Base-by-base conservation (phyloP, 2,329 filamentous ascomycete species). In the Colletotrichum cordylinicola region DNA sequence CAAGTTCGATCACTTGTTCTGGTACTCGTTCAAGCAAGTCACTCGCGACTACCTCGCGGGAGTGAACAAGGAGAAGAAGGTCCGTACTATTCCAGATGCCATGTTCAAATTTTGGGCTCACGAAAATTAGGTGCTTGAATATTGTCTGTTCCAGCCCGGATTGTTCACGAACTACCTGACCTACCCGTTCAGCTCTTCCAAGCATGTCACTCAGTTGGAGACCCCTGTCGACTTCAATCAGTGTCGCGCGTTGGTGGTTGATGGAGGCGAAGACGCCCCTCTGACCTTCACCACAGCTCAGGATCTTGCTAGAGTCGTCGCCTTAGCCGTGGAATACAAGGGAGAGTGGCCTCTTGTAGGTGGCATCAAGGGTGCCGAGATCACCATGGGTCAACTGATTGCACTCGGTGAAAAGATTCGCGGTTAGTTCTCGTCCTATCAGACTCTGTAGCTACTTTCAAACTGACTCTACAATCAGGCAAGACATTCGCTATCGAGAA, bases 81-180 rank as follows among this genome's bases (percentile, higher is more conserved):
- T 87, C 69, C 76, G 78, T 12, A 7, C 7, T 3, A 2, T n/a
- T 3, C 3, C 9, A 18, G 6, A 8, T 43, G 5, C 37, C 10
- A 27, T 43, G 1, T 0, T 4, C 6, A 13, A 33, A 12, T 2
- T 8, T 5, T 9, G 16, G 3, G 35, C 29, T 15, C 15, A 48
- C 10, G 13, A 6, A 8, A 61, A 8, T 21, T 56, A 91, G 88
- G 83, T 90, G 6, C 82, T 92, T 8, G 89, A 92, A 74, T 92
- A 92, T 80, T 87, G 83, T 1, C 82, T 91, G 0, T 91, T 92
- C 78, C 89, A 91, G 48, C 88, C 88, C 0, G 90, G 89, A 1
- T 78, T 91, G 2, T 91, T 91, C 79, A 79, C 89, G 29, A 85
- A 92, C 80, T 92, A 92, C 81, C 83, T 91, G 39, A 88, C 88